These are phyloP conservation scores for Rhizopogon vulgaris DNA, from an alignment of 768 basidiomycete genomes.

Conservation along the genomic window DNA sequence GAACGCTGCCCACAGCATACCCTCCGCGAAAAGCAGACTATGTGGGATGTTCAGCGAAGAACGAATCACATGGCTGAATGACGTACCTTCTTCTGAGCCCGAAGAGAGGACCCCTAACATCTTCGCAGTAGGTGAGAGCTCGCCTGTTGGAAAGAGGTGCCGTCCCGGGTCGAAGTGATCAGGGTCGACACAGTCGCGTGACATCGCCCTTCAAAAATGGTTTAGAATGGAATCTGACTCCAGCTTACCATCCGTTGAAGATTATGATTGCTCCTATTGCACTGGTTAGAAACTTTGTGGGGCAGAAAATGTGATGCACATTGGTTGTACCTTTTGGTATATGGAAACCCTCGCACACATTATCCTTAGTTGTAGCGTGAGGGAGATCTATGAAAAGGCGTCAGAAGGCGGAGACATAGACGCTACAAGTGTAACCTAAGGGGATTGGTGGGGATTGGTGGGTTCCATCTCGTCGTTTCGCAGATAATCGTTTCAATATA, in stretches of 20 bases:
- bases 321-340: neutral
- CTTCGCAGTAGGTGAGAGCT: neutral
- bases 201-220: neutral
- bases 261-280: neutral
- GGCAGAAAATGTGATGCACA: neutral
- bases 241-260: neutral
- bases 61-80: neutral
- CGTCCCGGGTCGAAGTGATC: neutral
- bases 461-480: neutral
- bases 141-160: neutral
- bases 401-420: too few species aligned
- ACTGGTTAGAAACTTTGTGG: neutral
- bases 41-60: neutral
- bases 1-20: neutral
- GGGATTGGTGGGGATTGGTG: neutral
- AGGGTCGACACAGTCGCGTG: neutral
- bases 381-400: neutral
- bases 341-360: neutral
- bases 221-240: neutral
- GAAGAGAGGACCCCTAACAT: neutral
- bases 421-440: too few species aligned
- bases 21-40: neutral
- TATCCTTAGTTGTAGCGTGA: neutral
- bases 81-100: constrained; percentile 1
- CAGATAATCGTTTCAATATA: too few species aligned